These are phyloP conservation scores for Solanum bulbocastanum DNA, from an alignment of 257 asterid genomes.

Conservation along the genomic window DNA sequence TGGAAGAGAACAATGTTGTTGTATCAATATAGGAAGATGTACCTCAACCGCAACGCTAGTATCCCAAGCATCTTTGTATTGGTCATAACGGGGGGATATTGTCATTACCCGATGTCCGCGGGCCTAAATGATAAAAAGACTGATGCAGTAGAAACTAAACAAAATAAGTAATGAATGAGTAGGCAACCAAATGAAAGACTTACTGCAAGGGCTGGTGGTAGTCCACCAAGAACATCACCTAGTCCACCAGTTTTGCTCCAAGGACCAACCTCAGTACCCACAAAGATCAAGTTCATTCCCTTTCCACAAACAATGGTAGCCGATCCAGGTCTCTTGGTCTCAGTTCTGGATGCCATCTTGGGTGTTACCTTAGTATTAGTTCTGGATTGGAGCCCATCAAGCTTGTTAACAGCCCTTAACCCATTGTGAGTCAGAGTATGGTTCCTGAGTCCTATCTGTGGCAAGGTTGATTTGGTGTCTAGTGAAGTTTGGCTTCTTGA, in stretches of 20 bases:
- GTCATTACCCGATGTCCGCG: conserved; percentile 87
- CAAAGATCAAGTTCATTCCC: conserved; percentile 56
- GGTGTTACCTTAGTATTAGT: conserved; percentile 1
- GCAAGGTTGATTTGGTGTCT: conserved; percentile 28
- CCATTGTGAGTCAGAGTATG: conserved; percentile 54
- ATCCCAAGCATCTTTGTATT: conserved; percentile 94
- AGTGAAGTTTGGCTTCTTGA: conserved; percentile 23
- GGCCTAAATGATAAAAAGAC: conserved; percentile 28
- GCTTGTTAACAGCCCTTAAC: conserved; percentile 37
- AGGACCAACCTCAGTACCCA: conserved; percentile 74
- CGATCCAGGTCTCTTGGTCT: conserved; percentile 3
- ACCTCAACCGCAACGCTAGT: conserved; percentile 71
- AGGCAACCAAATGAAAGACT: neutral
- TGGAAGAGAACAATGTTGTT: neutral
- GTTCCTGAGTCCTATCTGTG: conserved; percentile 40
- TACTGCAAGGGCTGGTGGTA: conserved; percentile 95
- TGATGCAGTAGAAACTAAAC: neutral
- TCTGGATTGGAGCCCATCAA: conserved; percentile 23
- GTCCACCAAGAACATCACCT: conserved; percentile 95
- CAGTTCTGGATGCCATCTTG: conserved; percentile 9
- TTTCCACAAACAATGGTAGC: conserved; percentile 37
- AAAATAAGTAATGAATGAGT: neutral
- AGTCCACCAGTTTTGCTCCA: conserved; percentile 99
- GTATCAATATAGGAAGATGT: neutral
- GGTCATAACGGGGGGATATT: conserved; percentile 86